A percentile compares a stretch with the other conserved stretches of the same genome.
Evolutionary conservation across 345 rosid species (phyloP).

Genomic region (Cochlearia excelsa): DNA sequence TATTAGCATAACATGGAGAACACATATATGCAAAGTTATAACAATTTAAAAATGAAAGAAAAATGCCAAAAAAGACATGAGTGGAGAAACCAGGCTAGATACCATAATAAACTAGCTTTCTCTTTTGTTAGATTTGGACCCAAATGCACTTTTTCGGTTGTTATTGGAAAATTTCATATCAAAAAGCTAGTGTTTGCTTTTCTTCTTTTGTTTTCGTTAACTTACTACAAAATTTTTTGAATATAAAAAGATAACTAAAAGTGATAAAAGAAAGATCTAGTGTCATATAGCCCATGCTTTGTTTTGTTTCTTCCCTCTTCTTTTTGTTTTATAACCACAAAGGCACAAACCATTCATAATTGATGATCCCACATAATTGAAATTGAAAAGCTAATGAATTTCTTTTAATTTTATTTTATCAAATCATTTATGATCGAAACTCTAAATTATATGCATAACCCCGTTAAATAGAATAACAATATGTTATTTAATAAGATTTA

Average conservation of each 20-base stretch:
- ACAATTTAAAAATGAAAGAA: constrained; percentile 4
- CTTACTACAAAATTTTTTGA: neutral
- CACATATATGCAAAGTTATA: neutral
- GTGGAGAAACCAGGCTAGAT: constrained; percentile 36
- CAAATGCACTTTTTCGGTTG: constrained; percentile 25
- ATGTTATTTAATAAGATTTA: too few relatives aligned
- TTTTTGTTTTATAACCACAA: constrained; percentile 26
- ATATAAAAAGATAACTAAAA: neutral
- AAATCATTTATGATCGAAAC: too few relatives aligned
- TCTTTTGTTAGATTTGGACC: constrained; percentile 34
- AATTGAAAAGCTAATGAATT: constrained; percentile 8
- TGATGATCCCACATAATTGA: constrained; percentile 6
- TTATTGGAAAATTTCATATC: constrained; percentile 11
- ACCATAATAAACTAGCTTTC: constrained; percentile 23
- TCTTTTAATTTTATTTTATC: too few relatives aligned
- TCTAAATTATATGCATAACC: too few relatives aligned
- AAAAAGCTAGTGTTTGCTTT: constrained; percentile 13
- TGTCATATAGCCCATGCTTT: constrained; percentile 10
- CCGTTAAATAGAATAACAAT: too few relatives aligned
- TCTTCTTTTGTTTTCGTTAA: constrained; percentile 12
- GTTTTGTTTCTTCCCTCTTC: constrained; percentile 26
- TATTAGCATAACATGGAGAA: too few relatives aligned
- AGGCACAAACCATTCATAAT: constrained; percentile 7
- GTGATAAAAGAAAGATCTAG: constrained; percentile 15
- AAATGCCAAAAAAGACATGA: constrained; percentile 37